Percentiles rank a stretch among this genome's conserved stretches.
These are phyloP conservation scores for Ochetophila trinervis DNA, from an alignment of 306 rosid species.

Conservation along the genomic window DNA sequence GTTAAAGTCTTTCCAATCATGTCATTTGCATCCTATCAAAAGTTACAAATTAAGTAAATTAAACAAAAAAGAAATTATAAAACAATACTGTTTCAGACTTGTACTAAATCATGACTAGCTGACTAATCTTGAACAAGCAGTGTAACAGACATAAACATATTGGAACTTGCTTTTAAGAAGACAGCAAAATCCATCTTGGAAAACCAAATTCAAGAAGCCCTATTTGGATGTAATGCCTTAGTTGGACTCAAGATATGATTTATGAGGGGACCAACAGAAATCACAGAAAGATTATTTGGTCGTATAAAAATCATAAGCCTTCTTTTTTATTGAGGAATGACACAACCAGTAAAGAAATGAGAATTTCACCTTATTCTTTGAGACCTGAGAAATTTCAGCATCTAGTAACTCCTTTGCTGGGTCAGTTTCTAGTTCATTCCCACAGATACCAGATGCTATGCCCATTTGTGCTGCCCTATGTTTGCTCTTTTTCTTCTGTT, in stretches of 20 bases:
- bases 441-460: constrained; percentile 34
- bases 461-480: constrained; percentile 37
- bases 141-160: too few species aligned
- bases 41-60: constrained; percentile 12
- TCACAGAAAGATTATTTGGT: too few species aligned
- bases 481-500: constrained; percentile 65
- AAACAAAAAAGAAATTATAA: neutral
- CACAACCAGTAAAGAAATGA: neutral
- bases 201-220: too few species aligned
- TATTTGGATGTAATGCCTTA: too few species aligned
- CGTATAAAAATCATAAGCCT: too few species aligned
- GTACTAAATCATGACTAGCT: too few species aligned
- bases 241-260: too few species aligned
- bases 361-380: constrained; percentile 52
- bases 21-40: constrained; percentile 41
- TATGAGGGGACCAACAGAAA: too few species aligned
- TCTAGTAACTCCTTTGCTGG: constrained; percentile 40
- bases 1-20: constrained; percentile 24
- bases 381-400: constrained; percentile 27
- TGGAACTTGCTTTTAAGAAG: too few species aligned
- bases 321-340: too few species aligned
- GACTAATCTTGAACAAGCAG: too few species aligned
- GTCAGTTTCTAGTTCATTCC: constrained; percentile 37
- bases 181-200: too few species aligned
- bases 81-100: neutral